Evolutionary conservation across 2,329 filamentous ascomycete genomes (phyloP).

Genomic region (Dactylellina drechsleri): DNA sequence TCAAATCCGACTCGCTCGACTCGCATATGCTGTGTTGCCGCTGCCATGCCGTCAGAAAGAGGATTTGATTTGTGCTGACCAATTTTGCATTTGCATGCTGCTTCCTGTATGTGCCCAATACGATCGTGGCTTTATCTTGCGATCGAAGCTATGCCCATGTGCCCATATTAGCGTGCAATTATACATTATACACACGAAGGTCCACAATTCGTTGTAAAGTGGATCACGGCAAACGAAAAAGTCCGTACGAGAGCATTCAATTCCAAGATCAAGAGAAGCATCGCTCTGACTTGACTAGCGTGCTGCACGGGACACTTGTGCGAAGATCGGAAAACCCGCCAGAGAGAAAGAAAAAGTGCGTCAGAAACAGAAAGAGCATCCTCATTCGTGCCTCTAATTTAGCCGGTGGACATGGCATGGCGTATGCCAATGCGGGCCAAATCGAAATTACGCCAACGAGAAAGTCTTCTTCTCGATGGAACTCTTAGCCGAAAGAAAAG

Average conservation of each 20-base stretch:
- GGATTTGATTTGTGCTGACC: constrained; percentile 26
- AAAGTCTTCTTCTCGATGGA: constrained; percentile 49
- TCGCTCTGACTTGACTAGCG: neutral
- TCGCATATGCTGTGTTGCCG: constrained; percentile 2
- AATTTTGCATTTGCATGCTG: constrained; percentile 12
- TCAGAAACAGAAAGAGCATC: constrained; percentile 17
- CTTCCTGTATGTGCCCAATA: constrained; percentile 9
- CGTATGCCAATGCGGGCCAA: constrained; percentile 52
- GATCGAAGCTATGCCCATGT: constrained; percentile 51
- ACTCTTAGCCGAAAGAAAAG: constrained; percentile 51
- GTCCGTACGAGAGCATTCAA: neutral
- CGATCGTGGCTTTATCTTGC: constrained; percentile 39
- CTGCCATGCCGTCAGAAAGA: neutral
- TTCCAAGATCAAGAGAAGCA: neutral
- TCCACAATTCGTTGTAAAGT: constrained; percentile 12
- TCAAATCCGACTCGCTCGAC: too few species aligned
- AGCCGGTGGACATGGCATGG: constrained; percentile 54
- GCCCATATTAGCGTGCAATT: constrained; percentile 19
- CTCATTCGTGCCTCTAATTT: constrained; percentile 27
- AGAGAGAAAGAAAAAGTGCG: constrained; percentile 3
- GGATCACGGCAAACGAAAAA: constrained; percentile 25
- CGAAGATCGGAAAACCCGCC: neutral
- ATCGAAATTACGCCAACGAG: constrained; percentile 53
- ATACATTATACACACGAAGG: neutral
- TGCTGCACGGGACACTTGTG: constrained; percentile 2